Evolutionary conservation across 2,329 filamentous ascomycete genomes (phyloP), one percentile per base, ranked within the genome.

Genomic region (Calonectria montana): DNA sequence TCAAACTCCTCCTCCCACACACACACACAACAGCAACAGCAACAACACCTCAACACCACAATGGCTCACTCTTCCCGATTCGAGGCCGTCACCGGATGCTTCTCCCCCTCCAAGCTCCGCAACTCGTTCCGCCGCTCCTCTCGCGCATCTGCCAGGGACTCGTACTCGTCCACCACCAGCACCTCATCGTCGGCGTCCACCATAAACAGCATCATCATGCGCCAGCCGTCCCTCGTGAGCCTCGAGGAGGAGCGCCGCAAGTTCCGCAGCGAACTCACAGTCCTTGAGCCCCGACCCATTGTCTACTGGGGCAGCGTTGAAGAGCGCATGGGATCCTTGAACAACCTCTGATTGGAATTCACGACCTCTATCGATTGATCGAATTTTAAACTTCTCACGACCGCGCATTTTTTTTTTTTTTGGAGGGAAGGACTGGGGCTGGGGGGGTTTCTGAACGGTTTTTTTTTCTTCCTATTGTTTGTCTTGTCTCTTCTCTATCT

Each of bases 231-330:
- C 21, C 86, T 91, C 73, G 79, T 88, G n/a, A 85, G 88, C 77
- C 82, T 91, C 72, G 88, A 91, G 77, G 89, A 89, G 77, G 90
- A 92, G 82, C 87, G 86, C 74, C 84, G 82, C 77, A 86, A 82
- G 75, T 91, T 89, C 67, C 85, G 86, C 12, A 84, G 83, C 64
- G 89, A 89, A 76, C 84, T 92, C 10, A 85, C 84, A 75, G 84
- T 92, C 21, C 86, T 92, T 29, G 91, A 92, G 82, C 91, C 91
- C 2, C 83, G 91, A 50, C 91, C 91, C 13, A 86, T 91, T 41
- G 89, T 91, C 65, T 91, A 91, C 82, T 92, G 90, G 87, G 89
- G 88, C 74, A 89, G 91, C 45, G 81, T 92, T 59, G 90, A 92
- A 82, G 90, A 91, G 83, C 86, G 89, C 65, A 90, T 91, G 80